Evolutionary conservation across 164 flowering plant species (phyloP).

Genomic region (Kingdonia uniflora): DNA sequence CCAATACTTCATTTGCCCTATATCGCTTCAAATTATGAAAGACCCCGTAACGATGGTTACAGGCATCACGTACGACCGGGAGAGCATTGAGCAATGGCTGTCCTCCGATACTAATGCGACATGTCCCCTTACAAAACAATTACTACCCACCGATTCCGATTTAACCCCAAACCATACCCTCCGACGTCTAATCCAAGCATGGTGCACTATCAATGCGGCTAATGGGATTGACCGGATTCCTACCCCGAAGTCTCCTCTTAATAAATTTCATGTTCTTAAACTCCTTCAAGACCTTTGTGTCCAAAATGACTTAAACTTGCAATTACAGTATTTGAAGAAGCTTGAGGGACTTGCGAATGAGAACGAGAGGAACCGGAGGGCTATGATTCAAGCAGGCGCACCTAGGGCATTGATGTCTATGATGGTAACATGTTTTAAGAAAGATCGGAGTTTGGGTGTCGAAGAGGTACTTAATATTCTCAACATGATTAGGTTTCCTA

Average conservation of each 20-base stretch:
- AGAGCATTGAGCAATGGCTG: constrained; percentile 58
- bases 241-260: constrained; percentile 34
- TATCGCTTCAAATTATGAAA: constrained; percentile 64
- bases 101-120: constrained; percentile 14
- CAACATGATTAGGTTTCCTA: constrained; percentile 4
- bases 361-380: constrained; percentile 23
- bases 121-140: constrained; percentile 63
- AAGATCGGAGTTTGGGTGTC: constrained; percentile 12
- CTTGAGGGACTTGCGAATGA: constrained; percentile 25
- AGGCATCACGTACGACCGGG: constrained; percentile 70
- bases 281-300: constrained; percentile 21
- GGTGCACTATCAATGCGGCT: constrained; percentile 40
- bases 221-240: constrained; percentile 36
- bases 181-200: constrained; percentile 55
- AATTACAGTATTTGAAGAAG: constrained; percentile 13
- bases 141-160: constrained; percentile 22
- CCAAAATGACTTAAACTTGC: constrained; percentile 20
- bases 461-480: constrained; percentile 39
- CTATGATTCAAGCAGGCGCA: constrained; percentile 39
- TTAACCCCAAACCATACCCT: constrained; percentile 70
- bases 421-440: constrained; percentile 12
- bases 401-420: constrained; percentile 19
- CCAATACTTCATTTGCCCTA: constrained; percentile 54
- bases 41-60: constrained; percentile 53
- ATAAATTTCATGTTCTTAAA: constrained; percentile 19